Evolutionary conservation across 192 early-diverging fungal genomes (phyloP).

Genomic region (Coemansia sp.): DNA sequence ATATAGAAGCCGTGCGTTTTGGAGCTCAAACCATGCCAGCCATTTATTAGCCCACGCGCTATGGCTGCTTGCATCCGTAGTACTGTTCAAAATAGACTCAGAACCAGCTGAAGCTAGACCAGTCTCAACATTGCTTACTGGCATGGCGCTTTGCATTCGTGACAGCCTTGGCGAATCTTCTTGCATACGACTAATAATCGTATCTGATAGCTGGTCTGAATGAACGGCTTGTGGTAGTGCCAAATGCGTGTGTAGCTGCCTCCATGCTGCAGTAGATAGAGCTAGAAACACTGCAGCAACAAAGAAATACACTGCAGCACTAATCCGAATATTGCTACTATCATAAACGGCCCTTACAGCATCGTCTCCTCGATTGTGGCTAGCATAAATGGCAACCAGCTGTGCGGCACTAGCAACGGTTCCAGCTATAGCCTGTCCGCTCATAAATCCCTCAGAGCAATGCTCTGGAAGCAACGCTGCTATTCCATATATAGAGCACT

Average conservation of each 20-base stretch:
- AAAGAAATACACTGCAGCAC: constrained; percentile 37
- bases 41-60: constrained; percentile 6
- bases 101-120: too few species aligned
- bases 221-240: neutral
- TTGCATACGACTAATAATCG: constrained; percentile 10
- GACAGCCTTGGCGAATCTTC: constrained; percentile 31
- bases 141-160: neutral
- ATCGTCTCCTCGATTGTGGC: neutral
- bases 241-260: constrained; percentile 24
- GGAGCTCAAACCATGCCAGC: constrained; percentile 25
- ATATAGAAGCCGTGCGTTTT: constrained; percentile 22
- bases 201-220: neutral
- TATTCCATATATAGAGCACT: constrained; percentile 68
- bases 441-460: constrained; percentile 72
- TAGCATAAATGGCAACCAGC: constrained; percentile 52
- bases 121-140: neutral
- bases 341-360: neutral
- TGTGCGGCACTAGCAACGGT: constrained; percentile 63
- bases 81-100: neutral
- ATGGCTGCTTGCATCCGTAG: neutral
- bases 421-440: constrained; percentile 65
- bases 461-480: constrained; percentile 61
- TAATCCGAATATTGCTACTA: constrained; percentile 10
- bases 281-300: constrained; percentile 32
- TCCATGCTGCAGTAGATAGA: constrained; percentile 28